A percentile compares a stretch with the other conserved stretches of the same genome.
These are phyloP conservation scores for Cicer bijugum DNA, from an alignment of 306 rosid genomes.

Conservation along the genomic window DNA sequence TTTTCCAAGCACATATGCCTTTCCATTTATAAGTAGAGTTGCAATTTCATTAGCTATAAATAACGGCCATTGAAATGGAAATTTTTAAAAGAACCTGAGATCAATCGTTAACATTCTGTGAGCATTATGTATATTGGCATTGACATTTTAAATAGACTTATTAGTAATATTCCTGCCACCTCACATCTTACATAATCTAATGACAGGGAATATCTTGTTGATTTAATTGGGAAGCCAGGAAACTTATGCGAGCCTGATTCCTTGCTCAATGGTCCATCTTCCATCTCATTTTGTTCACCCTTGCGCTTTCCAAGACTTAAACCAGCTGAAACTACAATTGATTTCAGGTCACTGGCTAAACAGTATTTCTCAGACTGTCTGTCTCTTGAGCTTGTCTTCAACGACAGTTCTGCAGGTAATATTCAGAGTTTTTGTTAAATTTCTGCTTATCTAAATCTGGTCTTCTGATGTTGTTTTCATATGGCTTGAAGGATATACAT, in stretches of 20 bases:
- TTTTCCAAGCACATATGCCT: constrained; percentile 16
- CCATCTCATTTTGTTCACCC: constrained; percentile 96
- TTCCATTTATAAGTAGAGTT: constrained; percentile 28
- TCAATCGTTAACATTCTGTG: constrained; percentile 27
- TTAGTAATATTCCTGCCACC: constrained; percentile 36
- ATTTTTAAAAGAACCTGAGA: constrained; percentile 23
- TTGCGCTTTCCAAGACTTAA: constrained; percentile 88
- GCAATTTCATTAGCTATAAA: constrained; percentile 38
- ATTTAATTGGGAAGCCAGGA: constrained; percentile 92
- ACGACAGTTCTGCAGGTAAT: constrained; percentile 81
- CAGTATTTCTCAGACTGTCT: constrained; percentile 85
- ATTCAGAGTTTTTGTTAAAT: constrained; percentile 17
- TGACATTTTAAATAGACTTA: constrained; percentile 28
- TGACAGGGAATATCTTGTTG: constrained; percentile 89
- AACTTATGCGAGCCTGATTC: constrained; percentile 87
- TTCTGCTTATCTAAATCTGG: constrained; percentile 42
- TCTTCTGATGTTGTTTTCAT: constrained; percentile 14
- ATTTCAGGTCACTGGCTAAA: constrained; percentile 92
- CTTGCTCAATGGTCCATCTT: constrained; percentile 95
- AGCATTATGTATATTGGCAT: constrained; percentile 2
- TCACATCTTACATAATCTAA: constrained; percentile 43
- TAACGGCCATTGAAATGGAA: constrained; percentile 33
- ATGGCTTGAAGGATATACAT: constrained; percentile 38
- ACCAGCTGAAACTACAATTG: constrained; percentile 73
- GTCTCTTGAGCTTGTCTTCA: constrained; percentile 83